phyloP scores from a whole-genome alignment of 371 early-diverging fungal species.

The Conidiobolus coronatus region DNA sequence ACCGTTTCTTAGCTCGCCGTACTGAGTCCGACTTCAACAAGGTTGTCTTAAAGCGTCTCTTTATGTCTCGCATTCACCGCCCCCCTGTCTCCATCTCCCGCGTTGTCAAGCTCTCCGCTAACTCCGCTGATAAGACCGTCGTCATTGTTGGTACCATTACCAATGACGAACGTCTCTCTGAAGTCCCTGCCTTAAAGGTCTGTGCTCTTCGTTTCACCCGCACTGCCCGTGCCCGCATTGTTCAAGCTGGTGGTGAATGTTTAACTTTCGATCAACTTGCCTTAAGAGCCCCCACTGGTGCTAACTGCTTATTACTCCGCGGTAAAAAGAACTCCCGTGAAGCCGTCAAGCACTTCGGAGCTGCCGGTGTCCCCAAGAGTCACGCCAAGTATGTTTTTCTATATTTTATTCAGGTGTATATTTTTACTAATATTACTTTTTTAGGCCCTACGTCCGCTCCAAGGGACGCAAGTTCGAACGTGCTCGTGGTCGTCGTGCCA shows the following conservation, averaged over 20 bases:
- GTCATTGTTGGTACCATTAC: constrained; percentile 91
- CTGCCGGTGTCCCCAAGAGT: constrained; percentile 64
- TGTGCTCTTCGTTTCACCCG: constrained; percentile 88
- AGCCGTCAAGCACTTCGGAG: constrained; percentile 90
- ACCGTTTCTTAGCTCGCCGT: constrained; percentile 95
- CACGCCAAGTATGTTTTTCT: constrained; percentile 31
- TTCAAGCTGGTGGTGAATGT: constrained; percentile 95
- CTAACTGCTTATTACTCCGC: constrained; percentile 86
- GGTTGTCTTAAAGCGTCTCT: constrained; percentile 92
- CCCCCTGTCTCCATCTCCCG: constrained; percentile 88
- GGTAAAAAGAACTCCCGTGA: constrained; percentile 79
- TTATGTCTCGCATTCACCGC: constrained; percentile 92
- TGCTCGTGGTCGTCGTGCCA: constrained; percentile 96
- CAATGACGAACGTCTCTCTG: constrained; percentile 82
- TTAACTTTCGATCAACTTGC: constrained; percentile 97
- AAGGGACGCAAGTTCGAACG: constrained; percentile 98
- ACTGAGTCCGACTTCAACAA: constrained; percentile 96
- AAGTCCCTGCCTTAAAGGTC: constrained; percentile 86
- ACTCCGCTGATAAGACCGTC: constrained; percentile 59
- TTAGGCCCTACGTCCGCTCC: constrained; percentile 84
- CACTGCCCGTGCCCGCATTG: constrained; percentile 87
- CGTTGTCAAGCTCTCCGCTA: constrained; percentile 35
- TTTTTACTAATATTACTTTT: constrained; percentile 8
- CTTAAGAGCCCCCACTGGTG: constrained; percentile 88
- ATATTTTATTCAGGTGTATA: not conserved